phyloP scores from a whole-genome alignment of 2,329 filamentous ascomycete genomes.

The Sporothrix humicola region DNA sequence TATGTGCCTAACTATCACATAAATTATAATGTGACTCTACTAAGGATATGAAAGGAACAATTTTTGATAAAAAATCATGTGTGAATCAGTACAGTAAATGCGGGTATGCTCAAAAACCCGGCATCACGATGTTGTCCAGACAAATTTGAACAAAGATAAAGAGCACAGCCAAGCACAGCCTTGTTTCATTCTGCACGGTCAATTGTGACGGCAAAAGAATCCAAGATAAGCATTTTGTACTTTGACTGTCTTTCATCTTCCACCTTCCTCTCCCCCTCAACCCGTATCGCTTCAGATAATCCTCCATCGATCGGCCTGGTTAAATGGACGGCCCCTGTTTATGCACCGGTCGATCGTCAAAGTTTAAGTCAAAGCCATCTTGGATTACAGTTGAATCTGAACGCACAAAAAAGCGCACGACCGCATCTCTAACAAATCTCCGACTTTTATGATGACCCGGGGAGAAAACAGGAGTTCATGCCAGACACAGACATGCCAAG shows the following conservation, averaged over 20 bases:
- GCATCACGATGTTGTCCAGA: not conserved
- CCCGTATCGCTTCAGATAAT: slow-evolving; percentile 25
- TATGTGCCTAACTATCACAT: too few species aligned
- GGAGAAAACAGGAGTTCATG: slow-evolving; percentile 15
- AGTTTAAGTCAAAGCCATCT: slow-evolving; percentile 11
- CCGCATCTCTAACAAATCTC: slow-evolving; percentile 10
- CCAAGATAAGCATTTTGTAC: not conserved
- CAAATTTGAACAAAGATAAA: not conserved
- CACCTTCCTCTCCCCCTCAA: too few species aligned
- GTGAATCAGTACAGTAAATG: too few species aligned
- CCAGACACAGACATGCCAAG: slow-evolving; percentile 11
- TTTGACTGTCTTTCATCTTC: not conserved
- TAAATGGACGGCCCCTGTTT: slow-evolving; percentile 22
- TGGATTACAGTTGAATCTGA: not conserved
- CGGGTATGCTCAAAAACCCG: too few species aligned
- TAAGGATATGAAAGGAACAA: too few species aligned
- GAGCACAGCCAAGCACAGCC: not conserved
- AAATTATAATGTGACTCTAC: too few species aligned
- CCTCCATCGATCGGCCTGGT: slow-evolving; percentile 26
- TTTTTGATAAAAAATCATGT: too few species aligned
- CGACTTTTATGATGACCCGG: slow-evolving; percentile 7
- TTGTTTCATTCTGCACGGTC: not conserved
- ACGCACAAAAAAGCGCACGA: not conserved
- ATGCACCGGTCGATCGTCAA: slow-evolving; percentile 10
- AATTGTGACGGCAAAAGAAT: not conserved